Evolutionary conservation across 441 rosid species (phyloP), one percentile per base, ranked within the genome.

Genomic region (Pelargonium australe): DNA sequence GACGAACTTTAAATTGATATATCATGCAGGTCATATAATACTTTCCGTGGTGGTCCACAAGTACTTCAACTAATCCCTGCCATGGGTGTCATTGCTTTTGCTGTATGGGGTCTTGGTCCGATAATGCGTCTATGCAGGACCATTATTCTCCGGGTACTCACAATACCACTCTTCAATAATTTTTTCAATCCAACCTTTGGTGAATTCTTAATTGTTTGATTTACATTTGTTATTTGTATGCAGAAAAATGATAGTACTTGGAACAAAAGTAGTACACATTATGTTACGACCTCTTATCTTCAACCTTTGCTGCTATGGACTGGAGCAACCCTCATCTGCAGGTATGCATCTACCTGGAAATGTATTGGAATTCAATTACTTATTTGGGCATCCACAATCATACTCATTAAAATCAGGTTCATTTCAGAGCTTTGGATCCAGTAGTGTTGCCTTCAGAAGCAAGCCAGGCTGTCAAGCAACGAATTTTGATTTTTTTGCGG

Each of bases 221-320:
- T 66, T 68, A 65, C 17, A 68, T 62, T 34, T 67, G 70, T 31
- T 6, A 25, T 61, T 66, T 69, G 67, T 58, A 71, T 72, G 69
- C 83, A 88, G 84, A 84, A 81, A 73, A 78, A 82, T 75, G 84
- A 83, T 69, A 73, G 69, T 72, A 86, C 72, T 72, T 84, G 87
- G 84, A 82, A 80, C 68, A 88, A 80, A 79, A 80, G 82, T 71
- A 81, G 75, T 66, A 70, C 83, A 1, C 79, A 76, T 49, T 83
- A 82, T 65, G 65, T 83, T 66, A 66, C 82, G 76, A 82, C 68
- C 53, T 85, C 88, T 43, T 88, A 88, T 81, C 67, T 88, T 70
- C 86, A 79, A 78, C 93, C 90, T 14, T 73, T 85, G 81, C 80
- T 88, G 70, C 77, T 88, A 64, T 88, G 89, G 89, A 80, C 81